These are phyloP conservation scores for Cryptococcus jaspeensis DNA, from an alignment of 1,284 basidiomycete species.

Conservation along the genomic window DNA sequence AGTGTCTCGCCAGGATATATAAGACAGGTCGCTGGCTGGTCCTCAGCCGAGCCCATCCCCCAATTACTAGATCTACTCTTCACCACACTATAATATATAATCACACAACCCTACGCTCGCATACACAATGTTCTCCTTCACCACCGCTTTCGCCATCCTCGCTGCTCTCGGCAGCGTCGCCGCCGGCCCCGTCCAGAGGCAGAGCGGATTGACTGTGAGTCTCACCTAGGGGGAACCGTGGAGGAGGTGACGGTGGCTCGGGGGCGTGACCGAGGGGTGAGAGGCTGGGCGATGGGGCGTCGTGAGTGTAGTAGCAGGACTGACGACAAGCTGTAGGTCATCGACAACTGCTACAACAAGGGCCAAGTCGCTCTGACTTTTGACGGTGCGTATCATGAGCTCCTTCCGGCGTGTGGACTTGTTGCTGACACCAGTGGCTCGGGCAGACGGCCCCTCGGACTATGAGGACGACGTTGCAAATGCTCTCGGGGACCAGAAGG, in stretches of 20 bases:
- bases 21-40: too few species aligned
- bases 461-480: conserved; percentile 54
- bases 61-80: background rate
- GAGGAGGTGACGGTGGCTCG: too few species aligned
- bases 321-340: conserved; percentile 18
- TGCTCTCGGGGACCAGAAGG: conserved; percentile 53
- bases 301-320: conserved; percentile 12
- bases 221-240: too few species aligned
- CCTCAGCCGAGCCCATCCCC: too few species aligned
- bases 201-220: conserved; percentile 5
- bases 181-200: conserved; percentile 8
- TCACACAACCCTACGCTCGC: background rate
- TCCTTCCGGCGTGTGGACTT: background rate
- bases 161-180: conserved; percentile 17
- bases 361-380: conserved; percentile 56
- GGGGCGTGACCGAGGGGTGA: too few species aligned
- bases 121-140: conserved; percentile 1
- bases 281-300: conserved; percentile 11
- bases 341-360: conserved; percentile 38
- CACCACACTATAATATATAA: background rate
- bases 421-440: background rate
- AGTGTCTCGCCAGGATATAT: too few species aligned
- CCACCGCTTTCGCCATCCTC: conserved; percentile 13
- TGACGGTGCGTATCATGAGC: conserved; percentile 48
- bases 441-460: conserved; percentile 55